These are phyloP conservation scores for Abrus pulchellus DNA, from an alignment of 306 rosid genomes.

Conservation along the genomic window DNA sequence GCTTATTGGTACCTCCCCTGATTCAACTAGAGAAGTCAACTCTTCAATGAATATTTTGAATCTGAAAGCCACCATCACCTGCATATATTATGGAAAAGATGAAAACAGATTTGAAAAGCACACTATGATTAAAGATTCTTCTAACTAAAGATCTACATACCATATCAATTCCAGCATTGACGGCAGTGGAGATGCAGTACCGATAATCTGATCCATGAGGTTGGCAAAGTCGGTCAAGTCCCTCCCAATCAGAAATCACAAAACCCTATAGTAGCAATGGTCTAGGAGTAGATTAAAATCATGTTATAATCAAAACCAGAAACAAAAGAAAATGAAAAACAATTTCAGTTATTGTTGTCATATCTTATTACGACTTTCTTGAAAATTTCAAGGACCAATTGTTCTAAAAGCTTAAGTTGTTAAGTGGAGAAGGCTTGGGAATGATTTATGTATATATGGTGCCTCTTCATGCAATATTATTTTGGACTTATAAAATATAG, in stretches of 20 bases:
- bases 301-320: constrained; percentile 17
- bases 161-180: constrained; percentile 94
- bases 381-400: constrained; percentile 7
- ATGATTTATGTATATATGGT: neutral
- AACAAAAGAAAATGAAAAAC: constrained; percentile 37
- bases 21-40: constrained; percentile 67
- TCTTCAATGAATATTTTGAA: constrained; percentile 61
- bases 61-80: constrained; percentile 84
- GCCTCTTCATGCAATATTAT: neutral
- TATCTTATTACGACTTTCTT: neutral
- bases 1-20: constrained; percentile 68
- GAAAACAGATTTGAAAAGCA: neutral
- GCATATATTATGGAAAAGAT: constrained; percentile 45
- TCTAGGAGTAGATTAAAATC: constrained; percentile 3
- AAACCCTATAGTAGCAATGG: constrained; percentile 69
- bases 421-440: constrained; percentile 1
- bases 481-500: neutral
- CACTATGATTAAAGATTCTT: constrained; percentile 2
- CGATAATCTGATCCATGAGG: constrained; percentile 75
- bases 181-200: constrained; percentile 65
- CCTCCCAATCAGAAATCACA: constrained; percentile 90
- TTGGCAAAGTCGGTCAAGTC: constrained; percentile 67
- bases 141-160: constrained; percentile 53
- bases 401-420: constrained; percentile 1
- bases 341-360: neutral